Evolutionary conservation across 2,329 filamentous ascomycete species (phyloP), one percentile per base, ranked within the genome.

Genomic region (Fusarium goolgardi): DNA sequence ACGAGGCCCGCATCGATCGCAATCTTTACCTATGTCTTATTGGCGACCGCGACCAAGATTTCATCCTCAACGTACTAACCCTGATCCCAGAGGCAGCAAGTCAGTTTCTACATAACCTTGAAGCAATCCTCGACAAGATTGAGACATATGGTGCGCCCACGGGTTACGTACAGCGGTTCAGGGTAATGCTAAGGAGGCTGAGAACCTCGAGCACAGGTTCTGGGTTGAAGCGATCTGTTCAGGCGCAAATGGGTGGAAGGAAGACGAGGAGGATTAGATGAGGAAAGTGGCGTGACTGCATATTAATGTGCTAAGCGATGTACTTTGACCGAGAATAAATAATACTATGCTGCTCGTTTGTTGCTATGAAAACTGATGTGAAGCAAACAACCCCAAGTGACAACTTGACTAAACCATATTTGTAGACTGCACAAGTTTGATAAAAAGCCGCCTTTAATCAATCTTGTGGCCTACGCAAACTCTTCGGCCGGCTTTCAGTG

Each of bases 21-120:
- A 85, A 85, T 60, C 77, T 87, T 11, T 87, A 84, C 73, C 72
- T 78, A 41, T 76, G 78, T 18, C 80, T 87, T 27, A 77, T 87
- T 1, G 83, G 84, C 11, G 80, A 81, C 41, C 70, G 71, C 10
- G 80, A 83, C 51, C 67, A 71, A 7, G 76, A 78, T 67, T 87
- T 87, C 64, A 77, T 84, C 39, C 70, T 86, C 34, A 80, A 78
- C 35, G 78, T 81, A 10, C 77, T 88, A 6, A 74, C 73, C 18
- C 72, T 80, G 23, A 75, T 85, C 3, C 82, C 80, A 2, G 81
- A 83, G 45, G 78, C 79, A 13, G 80, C 83, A 41, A 80, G 76
- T 47, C 81, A 80, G 59, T 82, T 82, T 55, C 67, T 83, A 20
- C 74, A 81, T 47, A 74, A 65, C n/a, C 75, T 81, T 1, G 78